Evolutionary conservation across 192 early-diverging fungal genomes (phyloP).

Genomic region (Obelidium mucronatum): DNA sequence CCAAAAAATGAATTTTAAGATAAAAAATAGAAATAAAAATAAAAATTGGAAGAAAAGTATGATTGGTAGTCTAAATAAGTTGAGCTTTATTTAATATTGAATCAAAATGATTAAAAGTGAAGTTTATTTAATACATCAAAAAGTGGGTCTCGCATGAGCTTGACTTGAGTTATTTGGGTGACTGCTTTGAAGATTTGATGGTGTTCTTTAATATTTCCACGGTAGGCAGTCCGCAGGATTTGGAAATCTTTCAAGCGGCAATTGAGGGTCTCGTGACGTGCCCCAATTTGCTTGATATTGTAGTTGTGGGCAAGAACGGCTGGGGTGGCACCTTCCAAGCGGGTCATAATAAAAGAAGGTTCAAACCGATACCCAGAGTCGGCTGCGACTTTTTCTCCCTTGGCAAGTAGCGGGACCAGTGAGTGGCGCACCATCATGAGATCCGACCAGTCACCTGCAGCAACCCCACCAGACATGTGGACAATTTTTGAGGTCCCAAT

Average conservation of each 20-base stretch:
- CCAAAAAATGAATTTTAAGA: too few relatives aligned
- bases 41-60: too few relatives aligned
- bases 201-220: neutral
- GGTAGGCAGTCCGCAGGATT: neutral
- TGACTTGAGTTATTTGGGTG: constrained; percentile 1
- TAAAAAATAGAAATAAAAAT: too few relatives aligned
- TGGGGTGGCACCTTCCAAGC: too few relatives aligned
- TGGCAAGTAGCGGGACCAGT: neutral
- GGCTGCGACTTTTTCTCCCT: neutral
- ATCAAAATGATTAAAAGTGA: too few relatives aligned
- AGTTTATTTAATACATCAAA: too few relatives aligned
- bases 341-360: too few relatives aligned
- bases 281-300: constrained; percentile 5
- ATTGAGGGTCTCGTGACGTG: constrained; percentile 1
- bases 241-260: neutral
- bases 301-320: neutral
- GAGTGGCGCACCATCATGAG: neutral
- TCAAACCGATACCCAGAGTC: neutral
- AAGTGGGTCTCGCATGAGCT: neutral
- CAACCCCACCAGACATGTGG: neutral
- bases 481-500: neutral
- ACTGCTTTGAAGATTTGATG: neutral
- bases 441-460: neutral
- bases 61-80: too few relatives aligned
- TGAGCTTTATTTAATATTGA: too few relatives aligned